Evolutionary conservation across 768 basidiomycete species (phyloP).

Genomic region (Galerina sulciceps): DNA sequence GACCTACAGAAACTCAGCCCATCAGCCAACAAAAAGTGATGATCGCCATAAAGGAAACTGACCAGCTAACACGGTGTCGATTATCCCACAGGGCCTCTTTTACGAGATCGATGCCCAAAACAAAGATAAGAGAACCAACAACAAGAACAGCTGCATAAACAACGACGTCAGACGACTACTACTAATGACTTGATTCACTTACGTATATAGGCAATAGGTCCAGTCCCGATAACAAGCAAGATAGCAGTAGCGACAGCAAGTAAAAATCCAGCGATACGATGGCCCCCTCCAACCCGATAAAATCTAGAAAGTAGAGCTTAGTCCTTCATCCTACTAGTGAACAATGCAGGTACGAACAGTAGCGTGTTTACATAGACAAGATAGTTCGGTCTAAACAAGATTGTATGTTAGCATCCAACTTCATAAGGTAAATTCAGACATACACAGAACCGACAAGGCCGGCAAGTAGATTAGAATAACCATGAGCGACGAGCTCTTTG

Average conservation of each 20-base stretch:
- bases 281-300: slow-evolving; percentile 92
- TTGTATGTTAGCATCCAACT: neutral
- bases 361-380: slow-evolving; percentile 88
- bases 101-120: slow-evolving; percentile 90
- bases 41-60: slow-evolving; percentile 23
- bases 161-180: neutral
- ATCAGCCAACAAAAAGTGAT: neutral
- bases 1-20: slow-evolving; percentile 40
- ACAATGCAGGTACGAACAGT: slow-evolving; percentile 45
- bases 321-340: neutral
- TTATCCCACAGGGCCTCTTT: slow-evolving; percentile 99
- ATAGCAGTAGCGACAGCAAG: slow-evolving; percentile 75
- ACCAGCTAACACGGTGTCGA: slow-evolving; percentile 81
- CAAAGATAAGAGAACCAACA: slow-evolving; percentile 90
- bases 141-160: slow-evolving; percentile 77
- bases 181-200: slow-evolving; percentile 31
- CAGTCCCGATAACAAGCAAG: slow-evolving; percentile 82
- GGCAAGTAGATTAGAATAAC: slow-evolving; percentile 86
- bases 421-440: slow-evolving; percentile 27
- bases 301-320: slow-evolving; percentile 49
- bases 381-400: slow-evolving; percentile 68
- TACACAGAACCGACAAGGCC: slow-evolving; percentile 84
- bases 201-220: slow-evolving; percentile 93
- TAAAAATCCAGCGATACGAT: slow-evolving; percentile 82
- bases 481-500: slow-evolving; percentile 91